These are phyloP conservation scores for Paracoccidioides brasiliensis DNA, from an alignment of 2,329 filamentous ascomycete genomes.

Conservation along the genomic window DNA sequence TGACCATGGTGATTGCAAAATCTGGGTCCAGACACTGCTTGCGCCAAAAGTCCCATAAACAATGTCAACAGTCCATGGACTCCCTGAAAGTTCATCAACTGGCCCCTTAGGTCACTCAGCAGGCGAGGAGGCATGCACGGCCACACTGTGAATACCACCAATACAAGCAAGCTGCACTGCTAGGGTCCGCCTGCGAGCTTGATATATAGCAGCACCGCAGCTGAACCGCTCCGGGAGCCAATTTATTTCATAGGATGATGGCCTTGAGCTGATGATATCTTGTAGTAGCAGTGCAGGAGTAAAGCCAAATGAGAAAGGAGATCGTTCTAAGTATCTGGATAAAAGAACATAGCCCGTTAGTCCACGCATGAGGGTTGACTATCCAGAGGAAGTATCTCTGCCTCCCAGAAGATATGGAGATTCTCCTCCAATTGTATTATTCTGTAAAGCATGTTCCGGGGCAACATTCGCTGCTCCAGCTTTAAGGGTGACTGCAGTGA, in stretches of 20 bases:
- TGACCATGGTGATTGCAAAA: conserved; percentile 64
- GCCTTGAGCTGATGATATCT: conserved; percentile 39
- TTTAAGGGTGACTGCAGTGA: conserved; percentile 55
- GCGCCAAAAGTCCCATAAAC: conserved; percentile 45
- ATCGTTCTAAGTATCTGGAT: conserved; percentile 69
- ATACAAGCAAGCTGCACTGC: conserved; percentile 47
- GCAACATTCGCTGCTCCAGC: conserved; percentile 56
- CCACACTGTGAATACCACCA: conserved; percentile 47
- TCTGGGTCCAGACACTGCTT: conserved; percentile 55
- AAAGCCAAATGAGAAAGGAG: conserved; percentile 53
- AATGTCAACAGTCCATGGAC: conserved; percentile 47
- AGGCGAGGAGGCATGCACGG: conserved; percentile 49
- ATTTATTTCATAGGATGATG: conserved; percentile 14
- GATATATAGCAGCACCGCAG: conserved; percentile 42
- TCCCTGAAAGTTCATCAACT: conserved; percentile 46
- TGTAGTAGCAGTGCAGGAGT: conserved; percentile 53
- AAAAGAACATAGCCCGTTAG: conserved; percentile 61
- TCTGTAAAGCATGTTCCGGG: conserved; percentile 52
- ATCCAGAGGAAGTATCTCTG: conserved; percentile 45
- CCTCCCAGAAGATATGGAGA: conserved; percentile 53
- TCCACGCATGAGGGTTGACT: conserved; percentile 50
- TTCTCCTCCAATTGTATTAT: conserved; percentile 53
- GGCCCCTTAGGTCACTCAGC: conserved; percentile 42
- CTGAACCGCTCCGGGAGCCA: conserved; percentile 22
- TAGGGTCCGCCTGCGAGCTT: conserved; percentile 43